These are phyloP conservation scores for Tuctoria greenei DNA, from an alignment of 176 grass and related monocot species.

Conservation along the genomic window DNA sequence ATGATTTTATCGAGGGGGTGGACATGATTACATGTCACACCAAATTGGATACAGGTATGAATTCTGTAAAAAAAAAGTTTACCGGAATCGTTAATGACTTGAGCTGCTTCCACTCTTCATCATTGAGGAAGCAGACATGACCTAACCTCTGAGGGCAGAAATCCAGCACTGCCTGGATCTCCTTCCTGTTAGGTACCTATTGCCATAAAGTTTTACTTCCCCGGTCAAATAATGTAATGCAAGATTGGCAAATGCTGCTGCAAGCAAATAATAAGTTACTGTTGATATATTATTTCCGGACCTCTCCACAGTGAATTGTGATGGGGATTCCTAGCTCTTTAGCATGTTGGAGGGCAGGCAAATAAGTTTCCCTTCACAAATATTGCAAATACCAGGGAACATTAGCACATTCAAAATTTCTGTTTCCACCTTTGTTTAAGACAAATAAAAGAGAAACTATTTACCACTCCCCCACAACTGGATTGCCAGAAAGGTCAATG, in stretches of 20 bases:
- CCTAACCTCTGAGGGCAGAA: constrained; percentile 79
- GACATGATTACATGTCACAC: background rate
- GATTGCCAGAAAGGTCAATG: constrained; percentile 95
- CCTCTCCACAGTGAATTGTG: constrained; percentile 93
- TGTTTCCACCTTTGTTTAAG: constrained; percentile 13
- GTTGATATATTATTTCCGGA: constrained; percentile 10
- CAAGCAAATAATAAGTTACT: background rate
- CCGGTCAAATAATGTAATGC: constrained; percentile 33
- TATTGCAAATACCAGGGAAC: background rate
- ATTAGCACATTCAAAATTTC: constrained; percentile 29
- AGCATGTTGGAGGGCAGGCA: constrained; percentile 81
- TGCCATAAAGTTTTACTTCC: constrained; percentile 49
- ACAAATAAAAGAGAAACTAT: background rate
- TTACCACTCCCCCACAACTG: constrained; percentile 90
- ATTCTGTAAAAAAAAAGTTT: constrained; percentile 23
- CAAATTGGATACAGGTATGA: constrained; percentile 15
- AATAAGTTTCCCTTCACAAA: constrained; percentile 72
- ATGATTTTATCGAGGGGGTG: constrained; percentile 34
- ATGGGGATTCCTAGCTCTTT: constrained; percentile 77
- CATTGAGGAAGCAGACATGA: constrained; percentile 80
- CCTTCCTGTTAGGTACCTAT: constrained; percentile 79
- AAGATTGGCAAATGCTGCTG: constrained; percentile 16
- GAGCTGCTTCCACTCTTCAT: constrained; percentile 72
- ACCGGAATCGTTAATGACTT: constrained; percentile 73
- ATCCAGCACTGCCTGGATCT: constrained; percentile 75